phyloP scores from a whole-genome alignment of 805 yeast genomes.

The Ogataea corticis region DNA sequence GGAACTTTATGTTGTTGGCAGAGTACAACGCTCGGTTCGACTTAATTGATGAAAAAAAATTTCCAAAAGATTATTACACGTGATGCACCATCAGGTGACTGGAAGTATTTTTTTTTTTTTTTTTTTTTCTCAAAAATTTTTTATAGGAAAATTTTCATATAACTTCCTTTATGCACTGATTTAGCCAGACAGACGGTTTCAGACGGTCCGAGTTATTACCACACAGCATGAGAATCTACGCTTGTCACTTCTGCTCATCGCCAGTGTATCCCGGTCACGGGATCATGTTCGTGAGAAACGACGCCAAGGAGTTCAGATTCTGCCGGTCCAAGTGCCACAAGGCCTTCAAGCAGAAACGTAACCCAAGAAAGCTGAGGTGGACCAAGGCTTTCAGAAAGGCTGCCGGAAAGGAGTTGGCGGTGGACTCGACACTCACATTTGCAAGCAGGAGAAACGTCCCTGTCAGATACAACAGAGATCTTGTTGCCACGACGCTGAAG shows the following conservation, averaged over 20 bases:
- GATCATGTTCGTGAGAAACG: slow-evolving; percentile 96
- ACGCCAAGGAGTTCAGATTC: slow-evolving; percentile 95
- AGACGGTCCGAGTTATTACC: neutral
- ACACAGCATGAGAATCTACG: slow-evolving; percentile 72
- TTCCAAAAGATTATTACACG: neutral
- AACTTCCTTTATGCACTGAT: neutral
- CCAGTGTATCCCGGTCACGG: slow-evolving; percentile 96
- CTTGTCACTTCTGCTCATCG: slow-evolving; percentile 96
- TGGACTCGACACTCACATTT: slow-evolving; percentile 92
- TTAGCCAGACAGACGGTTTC: neutral
- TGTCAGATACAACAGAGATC: slow-evolving; percentile 94
- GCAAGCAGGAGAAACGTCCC: slow-evolving; percentile 98
- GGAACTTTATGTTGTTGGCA: neutral
- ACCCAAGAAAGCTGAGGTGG: slow-evolving; percentile 98
- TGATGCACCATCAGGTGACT: neutral
- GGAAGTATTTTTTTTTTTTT: slow-evolving; percentile 1
- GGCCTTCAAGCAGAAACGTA: slow-evolving; percentile 95
- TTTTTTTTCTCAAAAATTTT: slow-evolving; percentile 1
- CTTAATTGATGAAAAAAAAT: neutral
- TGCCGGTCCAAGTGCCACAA: slow-evolving; percentile 98
- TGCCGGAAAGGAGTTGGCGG: slow-evolving; percentile 98
- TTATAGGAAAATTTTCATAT: slow-evolving; percentile 1
- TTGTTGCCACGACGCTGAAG: slow-evolving; percentile 88
- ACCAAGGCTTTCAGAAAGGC: slow-evolving; percentile 99
- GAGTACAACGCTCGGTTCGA: neutral